Percentiles rank a stretch among this genome's conserved stretches.
Conservation (phyloP, 2,329 filamentous ascomycete species). For the Hypoxylon sp. region DNA sequence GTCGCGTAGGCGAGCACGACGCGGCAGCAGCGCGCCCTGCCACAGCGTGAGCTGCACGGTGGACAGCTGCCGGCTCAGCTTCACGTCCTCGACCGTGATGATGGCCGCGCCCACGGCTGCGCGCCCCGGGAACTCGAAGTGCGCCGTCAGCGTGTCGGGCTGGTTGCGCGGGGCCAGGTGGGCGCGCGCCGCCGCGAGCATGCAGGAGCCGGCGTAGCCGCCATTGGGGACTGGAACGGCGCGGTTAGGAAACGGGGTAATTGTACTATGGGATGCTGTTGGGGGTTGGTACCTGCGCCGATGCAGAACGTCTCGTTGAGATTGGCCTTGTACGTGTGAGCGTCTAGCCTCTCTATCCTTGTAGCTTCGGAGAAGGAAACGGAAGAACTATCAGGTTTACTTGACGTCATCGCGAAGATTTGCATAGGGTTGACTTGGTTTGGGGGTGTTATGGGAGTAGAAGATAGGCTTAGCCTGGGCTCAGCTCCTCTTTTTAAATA, state of each 20-base stretch:
- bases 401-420: too few relatives aligned
- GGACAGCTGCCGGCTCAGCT: conserved; percentile 28
- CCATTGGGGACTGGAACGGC: conserved; percentile 36
- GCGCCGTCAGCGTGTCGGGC: conserved; percentile 2
- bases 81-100: conserved; percentile 26
- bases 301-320: conserved; percentile 37
- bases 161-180: conserved; percentile 17
- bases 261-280: neutral
- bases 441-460: too few relatives aligned
- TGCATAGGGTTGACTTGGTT: too few relatives aligned
- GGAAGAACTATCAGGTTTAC: too few relatives aligned
- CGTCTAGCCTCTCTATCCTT: conserved; percentile 35
- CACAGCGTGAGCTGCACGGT: conserved; percentile 30
- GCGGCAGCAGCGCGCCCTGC: conserved; percentile 24
- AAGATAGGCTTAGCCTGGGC: too few relatives aligned
- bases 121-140: conserved; percentile 27
- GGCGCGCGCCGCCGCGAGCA: conserved; percentile 21
- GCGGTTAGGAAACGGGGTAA: neutral
- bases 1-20: conserved; percentile 1
- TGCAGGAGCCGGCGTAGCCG: conserved; percentile 32
- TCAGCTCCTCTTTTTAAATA: too few relatives aligned
- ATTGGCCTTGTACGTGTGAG: conserved; percentile 37
- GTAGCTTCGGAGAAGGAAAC: conserved; percentile 38
- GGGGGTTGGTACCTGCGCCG: conserved; percentile 33
- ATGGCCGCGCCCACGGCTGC: conserved; percentile 16